Evolutionary conservation across 345 rosid genomes (phyloP).

Genomic region (Conringia planisiliqua): DNA sequence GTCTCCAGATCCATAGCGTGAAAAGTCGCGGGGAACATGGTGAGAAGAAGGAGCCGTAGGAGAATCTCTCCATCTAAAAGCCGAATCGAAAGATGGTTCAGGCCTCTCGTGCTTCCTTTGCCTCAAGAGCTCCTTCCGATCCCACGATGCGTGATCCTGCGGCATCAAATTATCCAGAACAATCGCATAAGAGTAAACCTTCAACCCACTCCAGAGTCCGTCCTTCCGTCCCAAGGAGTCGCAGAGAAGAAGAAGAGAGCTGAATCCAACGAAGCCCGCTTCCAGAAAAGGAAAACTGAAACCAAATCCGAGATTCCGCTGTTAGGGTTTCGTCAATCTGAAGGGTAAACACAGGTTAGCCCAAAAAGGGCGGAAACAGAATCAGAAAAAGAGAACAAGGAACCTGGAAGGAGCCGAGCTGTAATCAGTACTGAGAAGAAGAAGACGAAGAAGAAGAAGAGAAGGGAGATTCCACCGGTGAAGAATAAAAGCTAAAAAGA

Average conservation of each 20-base stretch:
- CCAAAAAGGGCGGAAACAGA: neutral
- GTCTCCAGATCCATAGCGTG: conserved; percentile 70
- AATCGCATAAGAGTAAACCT: conserved; percentile 40
- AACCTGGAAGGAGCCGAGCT: conserved; percentile 23
- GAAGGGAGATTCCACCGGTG: conserved; percentile 23
- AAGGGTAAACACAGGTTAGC: too few relatives aligned
- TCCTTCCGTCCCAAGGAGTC: neutral
- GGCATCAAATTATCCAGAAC: conserved; percentile 67
- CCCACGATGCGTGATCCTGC: conserved; percentile 87
- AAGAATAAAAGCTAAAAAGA: conserved; percentile 3
- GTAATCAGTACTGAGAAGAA: conserved; percentile 15
- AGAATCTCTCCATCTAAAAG: conserved; percentile 75
- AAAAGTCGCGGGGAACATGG: conserved; percentile 48
- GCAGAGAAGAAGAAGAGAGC: neutral
- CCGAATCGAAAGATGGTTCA: conserved; percentile 47
- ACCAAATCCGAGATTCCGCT: conserved; percentile 2
- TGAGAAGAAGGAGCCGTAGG: conserved; percentile 45
- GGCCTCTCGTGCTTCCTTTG: conserved; percentile 89
- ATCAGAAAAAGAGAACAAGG: neutral
- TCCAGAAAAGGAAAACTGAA: neutral
- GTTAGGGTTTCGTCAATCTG: conserved; percentile 27
- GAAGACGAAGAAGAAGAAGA: neutral
- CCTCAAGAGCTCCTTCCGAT: conserved; percentile 82
- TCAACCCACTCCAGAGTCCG: conserved; percentile 24
- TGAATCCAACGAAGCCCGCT: neutral